A percentile compares a stretch with the other conserved stretches of the same genome.
Evolutionary conservation across 1,284 basidiomycete genomes (phyloP).

Genomic region (Rhodotorula sp.): DNA sequence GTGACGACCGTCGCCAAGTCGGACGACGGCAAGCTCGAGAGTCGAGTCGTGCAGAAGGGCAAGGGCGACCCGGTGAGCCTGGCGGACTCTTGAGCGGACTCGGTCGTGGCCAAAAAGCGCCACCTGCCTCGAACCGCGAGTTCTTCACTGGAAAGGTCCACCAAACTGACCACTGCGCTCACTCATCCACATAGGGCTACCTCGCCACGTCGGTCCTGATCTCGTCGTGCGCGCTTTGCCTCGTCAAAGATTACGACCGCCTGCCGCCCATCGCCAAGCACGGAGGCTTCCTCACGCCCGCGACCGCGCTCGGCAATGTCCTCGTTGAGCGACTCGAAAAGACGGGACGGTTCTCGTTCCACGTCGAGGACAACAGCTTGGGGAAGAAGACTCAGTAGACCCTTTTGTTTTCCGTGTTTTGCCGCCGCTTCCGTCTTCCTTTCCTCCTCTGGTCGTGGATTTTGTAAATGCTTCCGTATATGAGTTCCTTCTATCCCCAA

Average conservation of each 20-base stretch:
- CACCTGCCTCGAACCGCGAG: no score
- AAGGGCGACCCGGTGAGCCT: conserved; percentile 42
- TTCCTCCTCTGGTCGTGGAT: not conserved
- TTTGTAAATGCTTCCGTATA: not conserved
- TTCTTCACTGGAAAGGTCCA: no score
- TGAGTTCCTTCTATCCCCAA: no score
- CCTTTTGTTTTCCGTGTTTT: no score
- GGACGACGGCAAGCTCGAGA: conserved; percentile 37
- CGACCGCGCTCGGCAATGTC: conserved; percentile 38
- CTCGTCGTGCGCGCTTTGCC: conserved; percentile 38
- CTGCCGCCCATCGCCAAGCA: conserved; percentile 42
- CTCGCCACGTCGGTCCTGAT: conserved; percentile 41
- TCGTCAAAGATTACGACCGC: conserved; percentile 42
- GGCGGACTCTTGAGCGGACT: no score
- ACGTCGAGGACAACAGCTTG: conserved; percentile 1
- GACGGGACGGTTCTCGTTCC: conserved; percentile 12
- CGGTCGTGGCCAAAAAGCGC: not conserved
- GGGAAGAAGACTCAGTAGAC: not conserved
- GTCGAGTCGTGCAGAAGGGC: conserved; percentile 37
- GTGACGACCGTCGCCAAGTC: conserved; percentile 40
- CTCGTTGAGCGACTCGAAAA: conserved; percentile 40
- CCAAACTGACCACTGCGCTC: not conserved
- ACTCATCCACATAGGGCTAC: conserved; percentile 34
- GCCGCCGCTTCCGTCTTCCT: not conserved
- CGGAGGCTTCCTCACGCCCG: conserved; percentile 44